Conservation (phyloP, 768 basidiomycete genomes). For the Lentinula aciculospora region DNA sequence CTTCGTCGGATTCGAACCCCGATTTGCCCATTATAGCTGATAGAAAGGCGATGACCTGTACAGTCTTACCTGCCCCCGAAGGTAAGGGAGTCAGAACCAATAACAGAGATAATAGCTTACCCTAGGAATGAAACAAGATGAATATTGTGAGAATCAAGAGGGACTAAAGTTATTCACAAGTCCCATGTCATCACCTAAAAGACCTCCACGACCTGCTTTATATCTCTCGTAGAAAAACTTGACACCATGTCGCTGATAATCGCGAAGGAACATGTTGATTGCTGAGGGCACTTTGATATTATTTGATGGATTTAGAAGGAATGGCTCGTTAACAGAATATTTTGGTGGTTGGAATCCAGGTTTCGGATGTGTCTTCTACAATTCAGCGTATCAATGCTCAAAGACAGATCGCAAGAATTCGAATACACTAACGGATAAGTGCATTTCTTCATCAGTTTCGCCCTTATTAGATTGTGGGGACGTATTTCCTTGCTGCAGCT, state of each 20-base stretch:
- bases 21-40: constrained; percentile 88
- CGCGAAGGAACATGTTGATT: constrained; percentile 83
- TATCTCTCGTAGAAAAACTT: constrained; percentile 77
- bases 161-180: constrained; percentile 33
- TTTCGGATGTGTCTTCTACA: constrained; percentile 36
- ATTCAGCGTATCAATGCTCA: background rate
- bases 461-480: background rate
- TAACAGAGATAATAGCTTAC: constrained; percentile 11
- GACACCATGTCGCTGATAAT: constrained; percentile 87
- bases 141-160: background rate
- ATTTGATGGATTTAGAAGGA: constrained; percentile 43
- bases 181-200: constrained; percentile 97
- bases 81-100: background rate
- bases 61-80: constrained; percentile 73
- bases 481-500: background rate
- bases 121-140: constrained; percentile 14
- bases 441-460: background rate
- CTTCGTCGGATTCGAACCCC: constrained; percentile 57
- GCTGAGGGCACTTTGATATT: constrained; percentile 53
- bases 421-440: background rate
- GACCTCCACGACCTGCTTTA: constrained; percentile 59
- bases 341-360: constrained; percentile 46
- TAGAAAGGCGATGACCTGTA: constrained; percentile 86
- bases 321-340: constrained; percentile 36
- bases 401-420: background rate